These are phyloP conservation scores for Elongisporangium undulatum DNA, from an alignment of 352 stramenopile genomes.

Conservation along the genomic window DNA sequence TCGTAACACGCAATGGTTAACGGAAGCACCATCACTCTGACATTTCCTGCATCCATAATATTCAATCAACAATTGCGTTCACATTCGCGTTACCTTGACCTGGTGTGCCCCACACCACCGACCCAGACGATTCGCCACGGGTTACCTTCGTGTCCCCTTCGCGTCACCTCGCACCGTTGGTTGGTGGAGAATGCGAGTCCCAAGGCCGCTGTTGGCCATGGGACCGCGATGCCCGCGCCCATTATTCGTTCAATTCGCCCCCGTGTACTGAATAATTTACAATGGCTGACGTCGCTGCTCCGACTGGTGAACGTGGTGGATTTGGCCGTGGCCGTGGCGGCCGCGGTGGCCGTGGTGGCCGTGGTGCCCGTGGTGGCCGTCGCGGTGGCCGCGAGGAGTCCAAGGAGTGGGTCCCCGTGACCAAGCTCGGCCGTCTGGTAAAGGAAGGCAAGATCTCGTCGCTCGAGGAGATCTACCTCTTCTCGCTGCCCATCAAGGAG, in stretches of 20 bases:
- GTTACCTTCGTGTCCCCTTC: conserved; percentile 19
- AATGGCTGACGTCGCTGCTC: conserved; percentile 75
- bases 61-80: not conserved
- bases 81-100: conserved; percentile 13
- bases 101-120: conserved; percentile 1
- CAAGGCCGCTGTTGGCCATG: not conserved
- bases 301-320: conserved; percentile 89
- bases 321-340: conserved; percentile 90
- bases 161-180: conserved; percentile 22
- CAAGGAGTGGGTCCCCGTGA: conserved; percentile 99
- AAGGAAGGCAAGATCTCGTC: conserved; percentile 99
- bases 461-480: conserved; percentile 99
- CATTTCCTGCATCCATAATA: not conserved
- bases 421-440: conserved; percentile 99
- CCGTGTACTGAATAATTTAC: conserved; percentile 31
- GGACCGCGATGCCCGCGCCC: not conserved
- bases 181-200: conserved; percentile 21
- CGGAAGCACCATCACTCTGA: conserved; percentile 2
- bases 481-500: conserved; percentile 99
- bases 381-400: conserved; percentile 87
- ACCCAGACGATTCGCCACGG: not conserved
- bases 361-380: conserved; percentile 82
- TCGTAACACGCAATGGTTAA: not conserved
- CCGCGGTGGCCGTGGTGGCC: conserved; percentile 74
- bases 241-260: conserved; percentile 86